A percentile compares a stretch with the other conserved stretches of the same genome.
Evolutionary conservation across 2,329 filamentous ascomycete species (phyloP).

Genomic region (Penicillium sp.): DNA sequence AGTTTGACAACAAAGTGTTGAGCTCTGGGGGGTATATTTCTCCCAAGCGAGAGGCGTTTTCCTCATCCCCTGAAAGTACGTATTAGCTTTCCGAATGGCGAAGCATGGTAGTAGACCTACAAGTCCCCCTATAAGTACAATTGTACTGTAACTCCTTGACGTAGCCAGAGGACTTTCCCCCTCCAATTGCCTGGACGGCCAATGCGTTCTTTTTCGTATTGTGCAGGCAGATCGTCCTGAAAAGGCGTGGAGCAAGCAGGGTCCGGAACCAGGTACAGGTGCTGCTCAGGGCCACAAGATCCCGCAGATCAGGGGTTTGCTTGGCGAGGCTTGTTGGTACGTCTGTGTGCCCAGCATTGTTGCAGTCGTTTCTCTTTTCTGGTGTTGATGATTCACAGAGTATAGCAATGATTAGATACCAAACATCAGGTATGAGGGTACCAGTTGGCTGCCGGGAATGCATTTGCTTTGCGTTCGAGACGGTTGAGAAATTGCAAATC

Average conservation of each 20-base stretch:
- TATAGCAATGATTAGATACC: slow-evolving; percentile 3
- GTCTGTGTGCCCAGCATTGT: neutral
- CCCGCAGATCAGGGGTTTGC: neutral
- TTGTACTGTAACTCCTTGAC: slow-evolving; percentile 1
- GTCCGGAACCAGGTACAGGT: neutral
- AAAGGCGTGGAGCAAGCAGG: neutral
- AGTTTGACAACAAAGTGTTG: neutral
- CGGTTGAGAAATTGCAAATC: neutral
- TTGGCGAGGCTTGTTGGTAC: neutral
- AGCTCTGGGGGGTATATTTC: neutral
- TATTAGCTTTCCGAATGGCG: neutral
- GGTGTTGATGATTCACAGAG: neutral
- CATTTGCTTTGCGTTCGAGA: neutral
- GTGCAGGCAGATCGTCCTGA: neutral
- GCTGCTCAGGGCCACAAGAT: neutral
- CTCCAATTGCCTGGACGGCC: neutral
- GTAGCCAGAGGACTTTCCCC: neutral
- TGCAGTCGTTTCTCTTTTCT: neutral
- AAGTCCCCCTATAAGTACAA: neutral
- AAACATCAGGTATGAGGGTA: neutral
- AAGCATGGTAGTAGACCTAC: neutral
- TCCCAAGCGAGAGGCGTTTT: neutral
- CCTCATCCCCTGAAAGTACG: neutral
- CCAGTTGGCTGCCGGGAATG: neutral
- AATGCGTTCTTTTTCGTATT: neutral